phyloP scores from a whole-genome alignment of 2,329 filamentous ascomycete species.

The Cylindrodendrum hubeiense region DNA sequence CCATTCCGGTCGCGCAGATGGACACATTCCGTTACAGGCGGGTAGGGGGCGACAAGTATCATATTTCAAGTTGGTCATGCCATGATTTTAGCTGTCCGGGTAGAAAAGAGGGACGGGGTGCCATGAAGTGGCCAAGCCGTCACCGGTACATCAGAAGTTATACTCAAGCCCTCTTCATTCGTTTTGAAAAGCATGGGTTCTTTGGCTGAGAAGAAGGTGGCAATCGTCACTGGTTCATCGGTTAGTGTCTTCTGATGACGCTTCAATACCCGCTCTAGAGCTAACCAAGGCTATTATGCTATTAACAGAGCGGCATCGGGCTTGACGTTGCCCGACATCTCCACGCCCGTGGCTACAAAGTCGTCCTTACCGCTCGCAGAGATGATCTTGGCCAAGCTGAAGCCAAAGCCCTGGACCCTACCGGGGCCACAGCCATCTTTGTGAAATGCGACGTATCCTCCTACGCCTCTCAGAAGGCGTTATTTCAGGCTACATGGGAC shows the following conservation, averaged over 20 bases:
- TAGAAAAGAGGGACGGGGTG: neutral
- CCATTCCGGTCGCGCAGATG: neutral
- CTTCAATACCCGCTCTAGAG: neutral
- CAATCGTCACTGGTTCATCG: slow-evolving; percentile 22
- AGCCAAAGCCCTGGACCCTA: slow-evolving; percentile 7
- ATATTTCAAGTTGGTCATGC: too few relatives aligned
- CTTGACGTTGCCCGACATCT: slow-evolving; percentile 16
- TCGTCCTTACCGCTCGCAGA: slow-evolving; percentile 12
- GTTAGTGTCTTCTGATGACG: neutral
- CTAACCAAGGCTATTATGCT: neutral
- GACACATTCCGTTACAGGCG: neutral
- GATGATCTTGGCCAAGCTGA: slow-evolving; percentile 3
- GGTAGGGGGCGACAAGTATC: neutral
- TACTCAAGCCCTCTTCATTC: neutral
- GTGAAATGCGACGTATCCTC: slow-evolving; percentile 13
- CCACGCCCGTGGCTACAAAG: slow-evolving; percentile 15
- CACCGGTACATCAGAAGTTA: neutral
- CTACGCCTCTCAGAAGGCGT: slow-evolving; percentile 7
- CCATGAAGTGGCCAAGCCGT: neutral
- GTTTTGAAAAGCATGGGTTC: slow-evolving; percentile 10
- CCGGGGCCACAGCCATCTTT: slow-evolving; percentile 6
- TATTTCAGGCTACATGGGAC: slow-evolving; percentile 17
- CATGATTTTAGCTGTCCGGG: neutral
- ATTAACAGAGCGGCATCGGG: slow-evolving; percentile 10
- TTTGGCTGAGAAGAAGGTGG: slow-evolving; percentile 4